Conservation (phyloP, 306 rosid species). For the Vicia faba region DNA sequence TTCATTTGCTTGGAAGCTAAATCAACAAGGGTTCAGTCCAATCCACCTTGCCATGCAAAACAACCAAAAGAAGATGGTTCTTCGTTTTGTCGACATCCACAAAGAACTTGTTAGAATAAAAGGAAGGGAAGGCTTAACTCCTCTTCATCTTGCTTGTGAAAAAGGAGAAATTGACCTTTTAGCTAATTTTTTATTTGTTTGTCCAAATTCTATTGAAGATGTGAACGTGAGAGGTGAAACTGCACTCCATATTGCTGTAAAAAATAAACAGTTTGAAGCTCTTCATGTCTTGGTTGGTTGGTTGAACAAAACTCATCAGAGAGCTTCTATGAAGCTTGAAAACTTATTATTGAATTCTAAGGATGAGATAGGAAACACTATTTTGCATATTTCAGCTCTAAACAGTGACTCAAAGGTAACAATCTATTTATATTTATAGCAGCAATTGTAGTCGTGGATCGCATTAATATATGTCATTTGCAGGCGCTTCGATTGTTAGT, state of each 20-base stretch:
- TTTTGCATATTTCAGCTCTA: slow-evolving; percentile 2
- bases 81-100: slow-evolving; percentile 12
- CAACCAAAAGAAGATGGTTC: not conserved
- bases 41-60: slow-evolving; percentile 29
- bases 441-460: too few species aligned
- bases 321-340: not conserved
- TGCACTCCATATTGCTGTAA: not conserved
- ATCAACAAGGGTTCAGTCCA: slow-evolving; percentile 24
- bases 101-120: slow-evolving; percentile 18
- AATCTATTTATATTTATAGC: too few species aligned
- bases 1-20: slow-evolving; percentile 9
- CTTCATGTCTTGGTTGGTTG: slow-evolving; percentile 19
- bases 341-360: not conserved
- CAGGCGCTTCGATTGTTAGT: slow-evolving; percentile 30
- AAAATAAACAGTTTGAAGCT: not conserved
- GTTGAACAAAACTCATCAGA: not conserved
- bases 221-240: slow-evolving; percentile 5
- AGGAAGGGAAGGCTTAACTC: slow-evolving; percentile 25
- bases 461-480: too few species aligned
- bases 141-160: slow-evolving; percentile 17
- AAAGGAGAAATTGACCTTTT: slow-evolving; percentile 3
- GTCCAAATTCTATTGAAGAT: slow-evolving; percentile 23
- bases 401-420: slow-evolving; percentile 5
- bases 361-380: slow-evolving; percentile 5
- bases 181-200: not conserved